Percentiles rank a stretch among this genome's conserved stretches.
Evolutionary conservation across 2,329 filamentous ascomycete species (phyloP).

Genomic region (Colletotrichum spinosum): DNA sequence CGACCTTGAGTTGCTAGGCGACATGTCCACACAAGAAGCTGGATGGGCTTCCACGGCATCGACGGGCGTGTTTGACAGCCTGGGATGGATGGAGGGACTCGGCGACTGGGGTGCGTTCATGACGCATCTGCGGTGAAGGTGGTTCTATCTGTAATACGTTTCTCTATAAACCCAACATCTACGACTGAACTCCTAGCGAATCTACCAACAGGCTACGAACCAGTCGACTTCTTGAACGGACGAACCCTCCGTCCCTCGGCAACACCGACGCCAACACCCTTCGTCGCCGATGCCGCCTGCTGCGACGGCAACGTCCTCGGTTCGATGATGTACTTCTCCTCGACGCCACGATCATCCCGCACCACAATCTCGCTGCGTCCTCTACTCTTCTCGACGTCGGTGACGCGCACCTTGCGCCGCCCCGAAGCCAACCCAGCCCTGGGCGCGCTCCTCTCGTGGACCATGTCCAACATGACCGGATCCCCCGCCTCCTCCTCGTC

Average conservation of each 20-base stretch:
- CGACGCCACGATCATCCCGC: constrained; percentile 9
- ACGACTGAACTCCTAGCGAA: too few species aligned
- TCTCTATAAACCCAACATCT: too few species aligned
- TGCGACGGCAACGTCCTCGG: constrained; percentile 16
- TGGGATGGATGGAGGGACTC: constrained; percentile 12
- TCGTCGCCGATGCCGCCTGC: constrained; percentile 6
- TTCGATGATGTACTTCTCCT: constrained; percentile 26
- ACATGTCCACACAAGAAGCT: neutral
- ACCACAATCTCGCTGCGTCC: constrained; percentile 32
- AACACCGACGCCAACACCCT: neutral
- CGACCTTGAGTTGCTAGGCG: too few species aligned
- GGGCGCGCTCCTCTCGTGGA: constrained; percentile 3
- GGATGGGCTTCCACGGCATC: neutral
- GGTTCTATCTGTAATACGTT: too few species aligned
- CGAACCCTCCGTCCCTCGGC: neutral
- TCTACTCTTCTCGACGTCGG: constrained; percentile 33
- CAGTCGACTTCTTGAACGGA: too few species aligned
- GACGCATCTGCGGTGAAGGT: neutral
- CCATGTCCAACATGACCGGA: constrained; percentile 32
- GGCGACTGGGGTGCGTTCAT: neutral
- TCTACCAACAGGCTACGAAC: neutral
- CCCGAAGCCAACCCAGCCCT: neutral
- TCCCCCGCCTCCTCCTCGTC: constrained; percentile 8
- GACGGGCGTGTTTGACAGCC: neutral
- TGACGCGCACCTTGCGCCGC: constrained; percentile 8